These are phyloP conservation scores for Leptographium flavum DNA, from an alignment of 2,329 filamentous ascomycete genomes.

Conservation along the genomic window DNA sequence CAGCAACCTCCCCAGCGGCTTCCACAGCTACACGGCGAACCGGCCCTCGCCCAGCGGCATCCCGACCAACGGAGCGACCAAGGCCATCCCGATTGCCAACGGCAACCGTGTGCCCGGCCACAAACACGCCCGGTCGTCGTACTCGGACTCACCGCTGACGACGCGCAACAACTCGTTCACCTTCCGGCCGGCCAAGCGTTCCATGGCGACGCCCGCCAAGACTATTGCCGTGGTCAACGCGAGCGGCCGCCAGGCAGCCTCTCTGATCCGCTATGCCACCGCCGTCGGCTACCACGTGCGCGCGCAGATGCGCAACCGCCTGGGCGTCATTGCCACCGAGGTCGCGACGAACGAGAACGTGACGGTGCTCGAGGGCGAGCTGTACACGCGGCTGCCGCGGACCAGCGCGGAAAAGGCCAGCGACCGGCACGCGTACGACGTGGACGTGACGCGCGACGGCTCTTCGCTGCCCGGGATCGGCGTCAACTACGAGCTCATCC, in stretches of 20 bases:
- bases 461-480: constrained; percentile 43
- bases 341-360: constrained; percentile 67
- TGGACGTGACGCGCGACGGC: constrained; percentile 54
- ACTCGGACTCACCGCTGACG: constrained; percentile 41
- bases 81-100: constrained; percentile 8
- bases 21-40: neutral
- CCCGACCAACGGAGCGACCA: neutral
- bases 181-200: constrained; percentile 45
- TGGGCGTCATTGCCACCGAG: constrained; percentile 79
- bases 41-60: neutral
- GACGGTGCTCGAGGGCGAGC: constrained; percentile 47
- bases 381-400: constrained; percentile 41
- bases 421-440: constrained; percentile 15
- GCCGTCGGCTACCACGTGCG: constrained; percentile 89
- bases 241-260: constrained; percentile 88
- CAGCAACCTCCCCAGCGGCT: neutral
- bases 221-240: constrained; percentile 92
- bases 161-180: constrained; percentile 46
- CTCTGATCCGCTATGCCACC: constrained; percentile 83
- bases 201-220: constrained; percentile 50
- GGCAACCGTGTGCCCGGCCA: constrained; percentile 19
- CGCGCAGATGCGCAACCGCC: constrained; percentile 76
- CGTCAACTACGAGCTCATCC: constrained; percentile 59
- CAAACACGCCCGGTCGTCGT: constrained; percentile 48
- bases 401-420: constrained; percentile 30